Evolutionary conservation across 1,284 basidiomycete species (phyloP).

Genomic region (Veloboletus limbatus): DNA sequence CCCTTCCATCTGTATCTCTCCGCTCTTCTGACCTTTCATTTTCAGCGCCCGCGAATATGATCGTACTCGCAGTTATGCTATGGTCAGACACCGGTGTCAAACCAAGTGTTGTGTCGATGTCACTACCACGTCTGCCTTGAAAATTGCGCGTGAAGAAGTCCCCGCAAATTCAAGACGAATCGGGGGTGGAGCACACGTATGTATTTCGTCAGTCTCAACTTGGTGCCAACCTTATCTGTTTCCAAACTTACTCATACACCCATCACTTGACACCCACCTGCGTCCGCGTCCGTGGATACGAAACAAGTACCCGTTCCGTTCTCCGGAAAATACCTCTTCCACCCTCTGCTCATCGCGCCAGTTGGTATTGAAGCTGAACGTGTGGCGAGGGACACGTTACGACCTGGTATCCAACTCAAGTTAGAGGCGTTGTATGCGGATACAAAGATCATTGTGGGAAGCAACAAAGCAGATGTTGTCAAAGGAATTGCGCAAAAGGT

Average conservation of each 20-base stretch:
- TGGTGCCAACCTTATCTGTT: constrained; percentile 93
- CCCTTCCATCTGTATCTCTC: too few relatives aligned
- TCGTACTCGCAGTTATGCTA: too few relatives aligned
- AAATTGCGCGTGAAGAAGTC: too few relatives aligned
- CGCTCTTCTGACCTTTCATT: too few relatives aligned
- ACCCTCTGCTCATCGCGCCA: constrained; percentile 70
- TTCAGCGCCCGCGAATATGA: too few relatives aligned
- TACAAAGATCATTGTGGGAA: constrained; percentile 98
- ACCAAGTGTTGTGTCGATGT: too few relatives aligned
- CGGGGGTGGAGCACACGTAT: too few relatives aligned
- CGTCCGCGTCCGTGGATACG: constrained; percentile 94
- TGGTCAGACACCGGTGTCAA: too few relatives aligned
- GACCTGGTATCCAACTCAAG: constrained; percentile 86
- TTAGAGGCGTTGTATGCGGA: constrained; percentile 89
- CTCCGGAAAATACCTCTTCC: constrained; percentile 34
- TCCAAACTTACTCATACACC: constrained; percentile 98
- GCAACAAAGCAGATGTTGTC: constrained; percentile 98
- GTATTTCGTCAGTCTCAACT: too few relatives aligned
- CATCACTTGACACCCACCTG: constrained; percentile 95
- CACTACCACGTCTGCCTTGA: too few relatives aligned
- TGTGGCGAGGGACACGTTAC: constrained; percentile 79
- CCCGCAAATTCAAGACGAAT: too few relatives aligned
- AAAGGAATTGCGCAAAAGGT: constrained; percentile 98
- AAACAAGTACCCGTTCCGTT: constrained; percentile 64
- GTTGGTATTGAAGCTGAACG: constrained; percentile 97